Base-by-base conservation (phyloP, 2,329 filamentous ascomycete species). In the Alternaria tenuissima region DNA sequence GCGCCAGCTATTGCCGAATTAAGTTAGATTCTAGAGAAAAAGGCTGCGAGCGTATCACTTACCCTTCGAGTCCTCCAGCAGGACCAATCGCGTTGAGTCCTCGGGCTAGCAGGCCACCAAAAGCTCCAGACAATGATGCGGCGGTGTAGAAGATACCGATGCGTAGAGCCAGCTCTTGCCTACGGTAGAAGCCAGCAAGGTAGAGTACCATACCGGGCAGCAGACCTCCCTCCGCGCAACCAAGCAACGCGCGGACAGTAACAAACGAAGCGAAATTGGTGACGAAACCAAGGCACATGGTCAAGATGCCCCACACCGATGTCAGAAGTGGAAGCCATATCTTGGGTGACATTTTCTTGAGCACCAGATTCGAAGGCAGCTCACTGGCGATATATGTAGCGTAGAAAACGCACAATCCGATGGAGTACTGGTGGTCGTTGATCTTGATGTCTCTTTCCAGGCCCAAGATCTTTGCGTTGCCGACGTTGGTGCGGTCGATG, bases 401-500 rank as follows among this genome's bases (percentile, higher is more conserved):
- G 74, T 90, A 91, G 69, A 88, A 91, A 1, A 89, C 85, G 12
- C 87, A 83, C 30, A 91, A 79, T 1, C 88, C 88, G 42, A 86
- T 84, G 48, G 88, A 86, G 74, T 90, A 91, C 70, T 91, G 86
- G 55, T 82, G 78, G 58, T 88, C 85, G 5, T 79, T 85, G 64
- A 92, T 86, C 44, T 69, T 58, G 9, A 76, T 65, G 67, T 88
- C 86, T 1, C 79, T 65, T 66, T 89, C 86, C 14, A 92, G 81
- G 0, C 86, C 85, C 52, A 89, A 82, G 8, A 91, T 87, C 62
- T 87, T 87, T 24, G 89, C 89, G 69, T 91, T 91, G 38, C 89
- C 89, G 38, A 91, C 87, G 71, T 91, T 92, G n/a, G 89, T 90
- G 42, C 90, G 84, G 75, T 91, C 89, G 56, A 87, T 80, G 64